A percentile compares a stretch with the other conserved stretches of the same genome.
Conservation (phyloP, 2,329 filamentous ascomycete species). For the Diaporthe sp. region DNA sequence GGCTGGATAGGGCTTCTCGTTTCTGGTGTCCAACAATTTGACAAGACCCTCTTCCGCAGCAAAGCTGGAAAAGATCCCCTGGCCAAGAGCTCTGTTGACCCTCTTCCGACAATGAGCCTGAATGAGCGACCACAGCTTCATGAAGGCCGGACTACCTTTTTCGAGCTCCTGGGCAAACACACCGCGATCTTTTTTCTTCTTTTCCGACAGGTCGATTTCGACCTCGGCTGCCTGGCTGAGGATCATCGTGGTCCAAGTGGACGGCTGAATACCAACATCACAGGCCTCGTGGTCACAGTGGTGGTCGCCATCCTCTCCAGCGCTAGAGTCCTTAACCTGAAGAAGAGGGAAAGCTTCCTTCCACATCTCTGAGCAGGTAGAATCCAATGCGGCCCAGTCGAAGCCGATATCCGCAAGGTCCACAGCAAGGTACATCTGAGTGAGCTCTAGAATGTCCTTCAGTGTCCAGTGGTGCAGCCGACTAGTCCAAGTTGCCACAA, state of each 20-base stretch:
- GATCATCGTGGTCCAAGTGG: constrained; percentile 16
- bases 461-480: constrained; percentile 27
- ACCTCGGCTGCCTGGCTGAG: constrained; percentile 21
- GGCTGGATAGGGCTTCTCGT: not conserved
- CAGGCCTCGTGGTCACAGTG: not conserved
- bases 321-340: not conserved
- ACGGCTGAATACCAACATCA: not conserved
- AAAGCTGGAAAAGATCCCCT: not conserved
- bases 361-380: constrained; percentile 10
- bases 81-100: not conserved
- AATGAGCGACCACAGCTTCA: constrained; percentile 21
- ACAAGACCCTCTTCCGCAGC: constrained; percentile 7
- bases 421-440: constrained; percentile 31
- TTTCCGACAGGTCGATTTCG: constrained; percentile 4
- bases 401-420: constrained; percentile 31
- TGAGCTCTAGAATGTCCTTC: constrained; percentile 26
- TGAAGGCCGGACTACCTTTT: constrained; percentile 12
- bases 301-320: not conserved
- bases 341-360: constrained; percentile 6
- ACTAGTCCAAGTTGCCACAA: constrained; percentile 26
- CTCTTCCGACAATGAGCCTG: constrained; percentile 5
- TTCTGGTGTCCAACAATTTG: constrained; percentile 4
- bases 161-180: constrained; percentile 4
- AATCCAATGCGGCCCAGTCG: constrained; percentile 13
- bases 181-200: not conserved